Base-by-base conservation (phyloP, 2,329 filamentous ascomycete species). In the Fusarium humuli region DNA sequence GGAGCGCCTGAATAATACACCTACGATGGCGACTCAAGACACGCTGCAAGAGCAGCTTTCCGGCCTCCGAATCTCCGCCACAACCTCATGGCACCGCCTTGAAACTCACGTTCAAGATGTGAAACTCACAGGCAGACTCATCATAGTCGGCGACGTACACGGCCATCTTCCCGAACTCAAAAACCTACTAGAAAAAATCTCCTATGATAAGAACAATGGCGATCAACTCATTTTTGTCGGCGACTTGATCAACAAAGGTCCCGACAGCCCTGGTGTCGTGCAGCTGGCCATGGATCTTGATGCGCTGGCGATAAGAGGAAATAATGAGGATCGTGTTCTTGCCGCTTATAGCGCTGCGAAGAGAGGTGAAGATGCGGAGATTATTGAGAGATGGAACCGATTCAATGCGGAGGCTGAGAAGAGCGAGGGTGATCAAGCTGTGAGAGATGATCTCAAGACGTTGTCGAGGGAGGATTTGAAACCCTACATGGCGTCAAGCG, bases 81-180 rank as follows among this genome's bases (percentile, higher is more conserved):
- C 27, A 18, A 18, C 54, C 4, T 37, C 34, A 37, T 46, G 63
- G 50, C 7, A 69, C 16, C 47, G 34, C 5, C 29, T 70, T 7
- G 34, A 37, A 12, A 40, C n/a, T 13, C 40, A 52, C 8, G 34
- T 70, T 7, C 40, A 46, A 10, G 37, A 61, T 23, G 29, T 61
- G 3, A 22, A 65, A 13, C 14, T 25, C 7, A 56, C 12, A 48
- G 54, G 52, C 20, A 69, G 67, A 34, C 32, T 75, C 1, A 42
- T 98, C n/a, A 85, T 97, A 59, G 84, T 98, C 29, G 94, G 94
- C 48, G 94, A 98, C 80, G 92, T 97, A 3, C 94, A 98, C 80
- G 94, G 94, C 14, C 94, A 94, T 80, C 88, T 87, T 65, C 77
- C 86, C 11, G 87, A 94, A 65, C 82, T 92, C 77, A 80, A 83